These are phyloP conservation scores for Trypanosoma grayi DNA, from an alignment of 208 protist species.

Conservation along the genomic window DNA sequence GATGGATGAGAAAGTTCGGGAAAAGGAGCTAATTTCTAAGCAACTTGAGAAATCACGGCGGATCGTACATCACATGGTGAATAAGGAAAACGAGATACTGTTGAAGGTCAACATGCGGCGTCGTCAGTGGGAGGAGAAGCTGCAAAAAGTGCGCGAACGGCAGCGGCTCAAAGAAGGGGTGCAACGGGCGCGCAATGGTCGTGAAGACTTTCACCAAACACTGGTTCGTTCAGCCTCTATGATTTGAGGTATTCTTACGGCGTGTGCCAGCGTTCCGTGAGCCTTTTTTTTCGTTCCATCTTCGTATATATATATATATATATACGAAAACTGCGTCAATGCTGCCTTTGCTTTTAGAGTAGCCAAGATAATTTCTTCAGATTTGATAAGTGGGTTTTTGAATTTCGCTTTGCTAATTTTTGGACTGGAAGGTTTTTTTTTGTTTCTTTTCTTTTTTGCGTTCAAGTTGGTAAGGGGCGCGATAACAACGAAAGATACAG, in stretches of 20 bases:
- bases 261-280: too few species aligned
- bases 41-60: conserved; percentile 30
- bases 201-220: not conserved
- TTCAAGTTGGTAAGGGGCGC: too few species aligned
- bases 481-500: too few species aligned
- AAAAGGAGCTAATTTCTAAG: conserved; percentile 36
- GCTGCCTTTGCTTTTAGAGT: too few species aligned
- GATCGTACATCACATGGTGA: conserved; percentile 16
- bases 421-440: not conserved
- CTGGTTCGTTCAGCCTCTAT: not conserved
- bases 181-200: conserved; percentile 25
- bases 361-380: too few species aligned
- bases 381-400: not conserved
- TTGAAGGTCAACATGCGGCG: not conserved
- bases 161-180: conserved; percentile 26
- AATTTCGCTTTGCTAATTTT: not conserved
- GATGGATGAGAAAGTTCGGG: conserved; percentile 32
- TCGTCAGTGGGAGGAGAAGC: conserved; percentile 25
- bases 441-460: conserved; percentile 16
- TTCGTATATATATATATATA: too few species aligned
- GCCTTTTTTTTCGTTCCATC: too few species aligned
- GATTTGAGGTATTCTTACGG: too few species aligned
- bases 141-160: conserved; percentile 26
- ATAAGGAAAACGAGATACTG: conserved; percentile 27
- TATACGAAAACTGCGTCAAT: too few species aligned